Conservation (phyloP, 768 basidiomycete genomes). For the Lyophyllum shimeji region DNA sequence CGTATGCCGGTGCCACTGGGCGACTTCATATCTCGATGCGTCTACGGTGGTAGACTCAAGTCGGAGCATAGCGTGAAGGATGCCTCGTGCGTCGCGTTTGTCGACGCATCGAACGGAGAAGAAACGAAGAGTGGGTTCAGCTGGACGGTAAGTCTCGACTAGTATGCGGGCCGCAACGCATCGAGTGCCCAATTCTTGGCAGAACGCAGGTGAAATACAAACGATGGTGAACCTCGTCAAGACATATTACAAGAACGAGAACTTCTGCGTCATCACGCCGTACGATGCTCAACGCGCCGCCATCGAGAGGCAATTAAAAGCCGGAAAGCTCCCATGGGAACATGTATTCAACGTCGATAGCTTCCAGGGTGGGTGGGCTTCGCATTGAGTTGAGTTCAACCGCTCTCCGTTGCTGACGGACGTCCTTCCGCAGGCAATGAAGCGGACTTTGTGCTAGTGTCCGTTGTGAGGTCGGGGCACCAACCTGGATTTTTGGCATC, state of each 20-base stretch:
- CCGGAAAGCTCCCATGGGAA: conserved; percentile 36
- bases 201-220: conserved; percentile 44
- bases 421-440: conserved; percentile 44
- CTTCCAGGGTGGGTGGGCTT: conserved; percentile 51
- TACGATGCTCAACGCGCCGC: conserved; percentile 53
- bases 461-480: conserved; percentile 43
- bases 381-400: background rate
- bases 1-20: conserved; percentile 51
- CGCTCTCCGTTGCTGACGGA: background rate
- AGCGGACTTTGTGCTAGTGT: conserved; percentile 47
- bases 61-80: conserved; percentile 35
- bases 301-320: conserved; percentile 35
- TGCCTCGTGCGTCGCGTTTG: conserved; percentile 40
- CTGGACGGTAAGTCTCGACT: conserved; percentile 35
- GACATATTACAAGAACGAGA: conserved; percentile 33
- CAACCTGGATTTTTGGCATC: conserved; percentile 46
- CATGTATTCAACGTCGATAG: conserved; percentile 53
- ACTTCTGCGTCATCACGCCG: conserved; percentile 52
- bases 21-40: conserved; percentile 44
- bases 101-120: conserved; percentile 37
- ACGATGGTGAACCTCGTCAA: conserved; percentile 41
- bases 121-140: conserved; percentile 41
- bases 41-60: conserved; percentile 40
- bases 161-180: background rate
- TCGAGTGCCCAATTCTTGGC: background rate